Evolutionary conservation across 306 rosid species (phyloP), one percentile per base, ranked within the genome.

Genomic region (Acacia confusa): DNA sequence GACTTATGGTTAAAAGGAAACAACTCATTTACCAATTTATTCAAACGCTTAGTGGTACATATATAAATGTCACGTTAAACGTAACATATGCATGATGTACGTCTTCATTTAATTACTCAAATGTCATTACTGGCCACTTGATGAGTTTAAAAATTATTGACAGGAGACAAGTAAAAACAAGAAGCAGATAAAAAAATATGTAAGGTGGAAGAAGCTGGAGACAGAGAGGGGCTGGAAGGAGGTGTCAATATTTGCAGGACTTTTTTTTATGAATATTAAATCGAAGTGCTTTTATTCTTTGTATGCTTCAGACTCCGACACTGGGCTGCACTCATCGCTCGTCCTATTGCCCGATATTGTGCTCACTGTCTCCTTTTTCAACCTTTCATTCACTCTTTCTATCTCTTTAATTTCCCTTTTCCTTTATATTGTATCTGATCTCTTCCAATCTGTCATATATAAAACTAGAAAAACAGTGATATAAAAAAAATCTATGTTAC

Each of bases 271-370:
- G 25, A 24, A 22, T 22, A 58, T 58, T 70, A 70, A 38, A 14
- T 13, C 0, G 36, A 63, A 27, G 79, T 60, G 60, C 75, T 81
- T 30, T 72, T 70, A 5, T n/a, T 15, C 55, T 19, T 82, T 84
- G 94, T 89, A 79, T 32, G 89, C 78, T 20, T 63, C 45, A 67
- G 87, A 50, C 70, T 73, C 90, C 97, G 91, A 92, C 97, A 92
- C 70, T 27, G 57, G 82, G 92, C 81, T 83, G 88, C 82, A 78
- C 82, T 85, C 79, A 69, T 78, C 84, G 77, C 86, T 86, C 70
- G 57, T 60, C 78, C 79, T 74, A 79, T 86, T 85, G 90, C 90
- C 91, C 58, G 70, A 77, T 47, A 83, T 82, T 84, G 48, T 84
- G 89, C 87, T 74, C 82, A 4, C 20, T 88, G 88, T 83, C 84